Conservation (phyloP, 1,284 basidiomycete genomes). For the Mycena sp. region DNA sequence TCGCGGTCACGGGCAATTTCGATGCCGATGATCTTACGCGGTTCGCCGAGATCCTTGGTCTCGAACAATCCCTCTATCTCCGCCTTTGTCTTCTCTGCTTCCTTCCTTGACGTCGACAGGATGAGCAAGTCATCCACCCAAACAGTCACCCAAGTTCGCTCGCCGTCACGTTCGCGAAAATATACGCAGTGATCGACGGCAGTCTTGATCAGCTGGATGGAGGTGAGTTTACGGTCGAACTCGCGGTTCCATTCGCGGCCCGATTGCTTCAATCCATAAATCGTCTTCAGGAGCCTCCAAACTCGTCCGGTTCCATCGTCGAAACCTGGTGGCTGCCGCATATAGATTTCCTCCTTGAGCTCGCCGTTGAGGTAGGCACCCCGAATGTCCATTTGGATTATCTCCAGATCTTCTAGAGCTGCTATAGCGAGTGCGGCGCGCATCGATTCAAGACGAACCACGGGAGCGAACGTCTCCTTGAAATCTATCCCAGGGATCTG, state of each 20-base stretch:
- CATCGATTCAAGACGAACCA: conserved; percentile 36
- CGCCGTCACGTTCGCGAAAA: conserved; percentile 5
- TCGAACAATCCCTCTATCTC: conserved; percentile 14
- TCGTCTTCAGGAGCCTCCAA: conserved; percentile 28
- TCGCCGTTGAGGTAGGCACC: conserved; percentile 47
- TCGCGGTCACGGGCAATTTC: conserved; percentile 10
- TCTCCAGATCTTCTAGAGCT: conserved; percentile 33
- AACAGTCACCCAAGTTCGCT: conserved; percentile 14
- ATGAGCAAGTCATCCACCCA: conserved; percentile 33
- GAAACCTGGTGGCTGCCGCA: conserved; percentile 46
- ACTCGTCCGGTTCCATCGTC: conserved; percentile 32
- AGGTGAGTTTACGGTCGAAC: conserved; percentile 16
- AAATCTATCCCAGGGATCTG: conserved; percentile 46
- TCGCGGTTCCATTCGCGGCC: conserved; percentile 36
- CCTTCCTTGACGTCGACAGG: background rate
- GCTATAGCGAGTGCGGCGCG: conserved; percentile 39
- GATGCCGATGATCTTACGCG: conserved; percentile 20
- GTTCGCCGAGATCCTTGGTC: conserved; percentile 20
- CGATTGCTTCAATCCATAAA: conserved; percentile 43
- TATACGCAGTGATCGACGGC: conserved; percentile 26
- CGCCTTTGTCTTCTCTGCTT: background rate
- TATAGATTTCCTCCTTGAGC: conserved; percentile 52
- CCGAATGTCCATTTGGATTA: conserved; percentile 43
- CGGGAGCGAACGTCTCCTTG: conserved; percentile 41
- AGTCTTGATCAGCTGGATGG: conserved; percentile 9